Conservation (phyloP, 2,329 filamentous ascomycete species). For the Aulographum hederae region DNA sequence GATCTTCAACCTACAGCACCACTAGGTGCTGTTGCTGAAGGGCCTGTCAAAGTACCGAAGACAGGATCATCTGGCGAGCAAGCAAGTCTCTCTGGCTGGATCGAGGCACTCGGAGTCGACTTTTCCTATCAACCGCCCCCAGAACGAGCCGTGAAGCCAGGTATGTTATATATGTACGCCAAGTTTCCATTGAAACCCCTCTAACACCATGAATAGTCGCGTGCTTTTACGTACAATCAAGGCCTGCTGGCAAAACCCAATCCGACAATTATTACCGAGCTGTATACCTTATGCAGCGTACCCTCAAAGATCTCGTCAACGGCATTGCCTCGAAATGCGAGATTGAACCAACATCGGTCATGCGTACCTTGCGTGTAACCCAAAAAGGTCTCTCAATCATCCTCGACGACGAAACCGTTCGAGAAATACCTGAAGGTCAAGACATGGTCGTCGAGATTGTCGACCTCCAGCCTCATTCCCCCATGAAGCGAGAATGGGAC, state of each 20-base stretch:
- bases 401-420: slow-evolving; percentile 78
- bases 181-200: slow-evolving; percentile 1
- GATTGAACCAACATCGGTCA: slow-evolving; percentile 53
- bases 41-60: slow-evolving; percentile 33
- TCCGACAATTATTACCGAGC: slow-evolving; percentile 57
- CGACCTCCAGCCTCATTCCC: slow-evolving; percentile 34
- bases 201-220: slow-evolving; percentile 34
- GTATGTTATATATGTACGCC: slow-evolving; percentile 20
- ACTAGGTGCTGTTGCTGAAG: slow-evolving; percentile 16
- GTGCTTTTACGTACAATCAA: slow-evolving; percentile 65
- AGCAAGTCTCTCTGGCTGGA: slow-evolving; percentile 62
- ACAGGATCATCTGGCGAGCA: slow-evolving; percentile 21
- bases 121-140: slow-evolving; percentile 61
- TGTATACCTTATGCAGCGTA: slow-evolving; percentile 67
- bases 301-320: slow-evolving; percentile 52
- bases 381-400: slow-evolving; percentile 63
- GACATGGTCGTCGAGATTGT: slow-evolving; percentile 63
- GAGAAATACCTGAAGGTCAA: slow-evolving; percentile 71
- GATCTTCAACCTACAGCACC: no score
- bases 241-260: slow-evolving; percentile 27
- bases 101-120: slow-evolving; percentile 86
- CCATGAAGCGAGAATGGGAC: slow-evolving; percentile 34
- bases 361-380: slow-evolving; percentile 54
- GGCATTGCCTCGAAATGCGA: slow-evolving; percentile 64
- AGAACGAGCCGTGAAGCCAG: slow-evolving; percentile 50